Evolutionary conservation across 169 alveolate species (phyloP), one percentile per base, ranked within the genome.

Genomic region (Babesia sp.): DNA sequence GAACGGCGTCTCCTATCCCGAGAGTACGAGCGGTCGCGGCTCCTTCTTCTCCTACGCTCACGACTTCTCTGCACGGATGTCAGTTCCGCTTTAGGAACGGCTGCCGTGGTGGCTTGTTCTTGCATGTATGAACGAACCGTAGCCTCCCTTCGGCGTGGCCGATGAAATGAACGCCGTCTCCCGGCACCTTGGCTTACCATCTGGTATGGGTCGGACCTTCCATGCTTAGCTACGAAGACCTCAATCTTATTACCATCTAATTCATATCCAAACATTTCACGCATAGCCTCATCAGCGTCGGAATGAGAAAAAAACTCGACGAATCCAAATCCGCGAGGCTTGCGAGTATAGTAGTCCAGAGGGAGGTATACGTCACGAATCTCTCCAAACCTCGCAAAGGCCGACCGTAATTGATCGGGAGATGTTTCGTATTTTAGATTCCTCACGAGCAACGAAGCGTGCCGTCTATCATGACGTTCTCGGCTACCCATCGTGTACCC

Each of bases 321-420:
- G 60, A 93, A 93, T 16, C 97, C 95, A 67, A 93, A 92, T 9
- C 97, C 97, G 42, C 98, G 83, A 2, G 98, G 97, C 70, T 86
- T 89, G 66, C 84, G 85, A 29, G 95, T 89, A 79, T 94, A 92
- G 79, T 91, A 94, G 57, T 94, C 98, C 39, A 92, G 88, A 22
- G 98, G 98, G 39, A 94, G 78, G 67, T 94, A 94, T 26, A 94
- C 98, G 69, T 94, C 98, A 45, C 95, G 84, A 42, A 94, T 90
- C 22, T 91, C 91, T 7, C 98, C 98, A 61, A 71, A 92, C 71
- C 75, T 90, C 64, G 84, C 77, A 63, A 92, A 92, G 45, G 84
- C 87, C 28, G 64, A 78, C 36, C 96, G 74, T 51, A 92, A 85
- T 74, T 87, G 86, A n/a, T 89, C 90, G 8, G 96, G 95, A 26